Percentiles rank a stretch among this genome's conserved stretches.
Conservation (phyloP, 1,284 basidiomycete genomes). For the Ustilago xerochloae region DNA sequence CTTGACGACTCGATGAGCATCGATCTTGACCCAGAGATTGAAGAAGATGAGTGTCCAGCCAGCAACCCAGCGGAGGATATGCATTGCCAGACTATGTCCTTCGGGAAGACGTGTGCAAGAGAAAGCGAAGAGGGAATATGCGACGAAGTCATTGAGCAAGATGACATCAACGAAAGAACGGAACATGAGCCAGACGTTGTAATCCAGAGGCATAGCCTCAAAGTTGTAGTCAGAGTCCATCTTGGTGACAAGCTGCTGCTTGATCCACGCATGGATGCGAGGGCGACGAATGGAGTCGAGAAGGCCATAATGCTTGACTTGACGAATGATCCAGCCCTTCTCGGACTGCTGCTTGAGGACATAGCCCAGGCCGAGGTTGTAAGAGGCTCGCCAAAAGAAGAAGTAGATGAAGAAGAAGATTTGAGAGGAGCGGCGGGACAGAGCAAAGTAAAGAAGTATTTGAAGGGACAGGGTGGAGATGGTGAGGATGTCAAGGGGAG, state of each 20-base stretch:
- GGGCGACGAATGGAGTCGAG: slow-evolving; percentile 80
- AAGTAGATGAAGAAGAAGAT: slow-evolving; percentile 86
- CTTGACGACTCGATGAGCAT: slow-evolving; percentile 95
- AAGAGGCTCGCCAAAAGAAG: slow-evolving; percentile 89
- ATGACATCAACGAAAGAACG: slow-evolving; percentile 93
- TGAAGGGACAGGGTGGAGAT: slow-evolving; percentile 82
- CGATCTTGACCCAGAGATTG: slow-evolving; percentile 98
- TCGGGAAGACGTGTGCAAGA: slow-evolving; percentile 79
- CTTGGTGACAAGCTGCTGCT: slow-evolving; percentile 85
- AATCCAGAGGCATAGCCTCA: slow-evolving; percentile 71
- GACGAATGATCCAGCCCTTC: slow-evolving; percentile 87
- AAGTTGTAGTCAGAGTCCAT: slow-evolving; percentile 93
- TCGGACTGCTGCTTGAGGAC: slow-evolving; percentile 93
- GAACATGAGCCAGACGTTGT: slow-evolving; percentile 83
- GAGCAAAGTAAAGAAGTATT: slow-evolving; percentile 78
- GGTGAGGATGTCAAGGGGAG: slow-evolving; percentile 88
- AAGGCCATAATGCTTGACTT: slow-evolving; percentile 84
- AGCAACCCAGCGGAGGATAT: slow-evolving; percentile 86
- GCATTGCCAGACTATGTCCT: slow-evolving; percentile 78
- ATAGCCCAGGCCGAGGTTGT: slow-evolving; percentile 93
- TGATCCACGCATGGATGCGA: slow-evolving; percentile 81
- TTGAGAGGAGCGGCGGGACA: slow-evolving; percentile 70
- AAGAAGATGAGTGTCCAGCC: slow-evolving; percentile 88
- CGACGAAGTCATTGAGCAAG: slow-evolving; percentile 86
- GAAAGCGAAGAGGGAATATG: slow-evolving; percentile 90